A percentile compares a stretch with the other conserved stretches of the same genome.
These are phyloP conservation scores for Boechera divaricarpa DNA, from an alignment of 345 rosid species.

Conservation along the genomic window DNA sequence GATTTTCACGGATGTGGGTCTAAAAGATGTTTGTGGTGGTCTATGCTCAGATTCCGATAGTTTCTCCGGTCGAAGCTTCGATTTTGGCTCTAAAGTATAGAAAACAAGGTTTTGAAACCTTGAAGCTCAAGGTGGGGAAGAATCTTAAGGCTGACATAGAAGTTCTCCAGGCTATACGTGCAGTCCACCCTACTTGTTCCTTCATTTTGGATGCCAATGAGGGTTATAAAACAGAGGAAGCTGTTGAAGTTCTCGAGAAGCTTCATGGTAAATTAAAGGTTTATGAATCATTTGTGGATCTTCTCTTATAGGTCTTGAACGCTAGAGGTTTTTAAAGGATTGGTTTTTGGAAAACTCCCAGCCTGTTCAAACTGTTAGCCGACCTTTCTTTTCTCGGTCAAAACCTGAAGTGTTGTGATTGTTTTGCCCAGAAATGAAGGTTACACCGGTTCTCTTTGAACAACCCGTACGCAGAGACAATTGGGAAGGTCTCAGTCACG, in stretches of 20 bases:
- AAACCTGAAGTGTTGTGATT: conserved; percentile 21
- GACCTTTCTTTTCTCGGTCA: neutral
- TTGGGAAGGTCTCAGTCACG: conserved; percentile 89
- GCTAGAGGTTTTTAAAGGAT: neutral
- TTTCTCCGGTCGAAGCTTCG: conserved; percentile 76
- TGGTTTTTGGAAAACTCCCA: neutral
- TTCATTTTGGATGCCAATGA: conserved; percentile 97
- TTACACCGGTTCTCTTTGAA: conserved; percentile 88
- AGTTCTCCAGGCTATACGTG: conserved; percentile 86
- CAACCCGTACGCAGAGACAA: conserved; percentile 94
- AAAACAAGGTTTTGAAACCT: conserved; percentile 73
- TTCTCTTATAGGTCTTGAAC: conserved; percentile 1
- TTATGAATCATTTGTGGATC: neutral
- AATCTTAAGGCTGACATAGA: conserved; percentile 72
- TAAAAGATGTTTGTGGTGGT: neutral
- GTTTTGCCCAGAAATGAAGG: conserved; percentile 70
- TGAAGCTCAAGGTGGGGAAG: conserved; percentile 97
- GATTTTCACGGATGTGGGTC: neutral
- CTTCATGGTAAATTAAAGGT: conserved; percentile 60
- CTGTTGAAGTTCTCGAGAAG: conserved; percentile 77
- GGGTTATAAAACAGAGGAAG: conserved; percentile 79
- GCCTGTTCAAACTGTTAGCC: neutral
- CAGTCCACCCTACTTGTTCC: conserved; percentile 69
- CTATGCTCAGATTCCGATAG: conserved; percentile 63
- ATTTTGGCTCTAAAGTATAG: conserved; percentile 72